Base-by-base conservation (phyloP, 352 stramenopile species). In the Globisporangium nodosum region DNA sequence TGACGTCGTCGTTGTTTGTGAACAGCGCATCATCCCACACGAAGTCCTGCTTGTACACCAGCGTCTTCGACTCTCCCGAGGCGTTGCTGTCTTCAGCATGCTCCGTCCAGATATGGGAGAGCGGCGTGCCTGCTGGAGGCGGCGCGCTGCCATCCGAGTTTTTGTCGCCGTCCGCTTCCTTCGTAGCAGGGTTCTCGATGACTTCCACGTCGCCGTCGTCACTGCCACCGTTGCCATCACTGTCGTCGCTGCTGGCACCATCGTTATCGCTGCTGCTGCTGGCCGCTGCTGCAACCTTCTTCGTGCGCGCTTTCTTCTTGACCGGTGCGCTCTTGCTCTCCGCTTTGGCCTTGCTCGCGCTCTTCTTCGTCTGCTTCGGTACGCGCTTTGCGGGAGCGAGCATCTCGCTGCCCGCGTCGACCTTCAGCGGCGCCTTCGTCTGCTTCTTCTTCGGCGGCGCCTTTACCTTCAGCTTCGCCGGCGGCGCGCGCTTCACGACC, bases 11-110 rank as follows among this genome's bases (percentile, higher is more conserved):
- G 11, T 52, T 54, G 31, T 85, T 71, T 15, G 73, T 85, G 49
- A 94, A 94, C 13, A 90, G 50, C 7, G 53, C 39, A 27, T 83
- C 59, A 56, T 92, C 70, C 84, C 84, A 94, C 18, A 94, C 64
- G 39, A 92, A 79, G 56, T 85, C 78, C 55, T 87, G 74, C 49
- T 80, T 83, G 67, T 85, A 87, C n/a, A 63, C 70, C 35, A 78
- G 37, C 37, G 30, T 64, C 33, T 43, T 52, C 60, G 46, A 54
- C 40, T 3, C 52, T 56, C 64, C 62, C 3, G 18, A 20, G 33
- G 27, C 46, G 21, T 5, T 21, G 27, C 27, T 20, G 18, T 48
- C n/a, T 27, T 70, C 54, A 50, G 58, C 16, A 52, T 68, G 63
- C 24, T 65, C 72, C 15, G 76, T 87, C 76, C 76, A 87, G 63